These are phyloP conservation scores for Straminergon stramineum DNA, from an alignment of 225 moss, liverwort and hornwort genomes.

Conservation along the genomic window DNA sequence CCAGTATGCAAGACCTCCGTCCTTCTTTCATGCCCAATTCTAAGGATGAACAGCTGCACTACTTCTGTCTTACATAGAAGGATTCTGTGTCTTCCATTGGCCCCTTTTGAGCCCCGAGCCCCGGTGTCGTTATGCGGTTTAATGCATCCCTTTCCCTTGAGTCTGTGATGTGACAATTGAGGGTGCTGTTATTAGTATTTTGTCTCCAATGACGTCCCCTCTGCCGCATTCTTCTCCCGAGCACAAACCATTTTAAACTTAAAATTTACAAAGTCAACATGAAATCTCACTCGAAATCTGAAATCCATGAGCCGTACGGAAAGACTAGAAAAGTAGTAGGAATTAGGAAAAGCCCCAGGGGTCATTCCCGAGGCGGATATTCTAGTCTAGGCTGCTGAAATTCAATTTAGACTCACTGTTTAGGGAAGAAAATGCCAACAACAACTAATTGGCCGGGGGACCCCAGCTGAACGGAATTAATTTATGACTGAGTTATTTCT, in stretches of 20 bases:
- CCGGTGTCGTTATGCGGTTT: background rate
- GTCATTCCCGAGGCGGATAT: background rate
- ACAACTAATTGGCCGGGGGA: no score
- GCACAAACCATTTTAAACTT: background rate
- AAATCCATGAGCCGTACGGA: background rate
- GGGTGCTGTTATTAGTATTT: background rate
- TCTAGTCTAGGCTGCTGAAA: background rate
- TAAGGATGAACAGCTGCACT: no score
- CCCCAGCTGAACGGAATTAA: no score
- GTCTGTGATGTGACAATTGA: background rate
- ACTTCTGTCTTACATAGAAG: background rate
- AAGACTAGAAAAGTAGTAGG: background rate
- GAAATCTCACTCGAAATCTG: background rate
- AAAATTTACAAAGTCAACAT: background rate
- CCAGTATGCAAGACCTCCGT: background rate
- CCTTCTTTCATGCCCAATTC: background rate
- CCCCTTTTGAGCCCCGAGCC: background rate
- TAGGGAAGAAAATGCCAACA: background rate
- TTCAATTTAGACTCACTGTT: background rate
- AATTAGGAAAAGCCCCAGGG: background rate
- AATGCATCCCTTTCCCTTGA: background rate
- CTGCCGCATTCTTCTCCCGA: no score
- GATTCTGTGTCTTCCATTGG: background rate
- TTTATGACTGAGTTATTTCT: no score
- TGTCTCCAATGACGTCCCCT: background rate